Conservation (phyloP, 345 rosid genomes). For the Combretum micranthum region DNA sequence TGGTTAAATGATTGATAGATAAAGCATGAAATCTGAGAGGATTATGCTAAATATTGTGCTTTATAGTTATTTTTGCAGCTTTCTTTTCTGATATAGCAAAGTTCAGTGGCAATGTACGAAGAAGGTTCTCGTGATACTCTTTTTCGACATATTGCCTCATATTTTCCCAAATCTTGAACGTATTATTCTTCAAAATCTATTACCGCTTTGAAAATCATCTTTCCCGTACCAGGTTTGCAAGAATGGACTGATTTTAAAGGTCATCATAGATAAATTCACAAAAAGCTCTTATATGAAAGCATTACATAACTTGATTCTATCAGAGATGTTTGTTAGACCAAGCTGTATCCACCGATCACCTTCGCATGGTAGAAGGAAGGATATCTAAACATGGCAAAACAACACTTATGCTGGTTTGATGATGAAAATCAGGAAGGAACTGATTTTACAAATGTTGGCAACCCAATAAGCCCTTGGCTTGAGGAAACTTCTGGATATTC, state of each 20-base stretch:
- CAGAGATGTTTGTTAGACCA: conserved; percentile 29
- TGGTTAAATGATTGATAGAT: conserved; percentile 8
- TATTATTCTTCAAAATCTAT: conserved; percentile 28
- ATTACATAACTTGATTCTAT: conserved; percentile 21
- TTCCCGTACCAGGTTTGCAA: conserved; percentile 35
- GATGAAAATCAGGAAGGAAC: background rate
- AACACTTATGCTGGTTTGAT: conserved; percentile 3
- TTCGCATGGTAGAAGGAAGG: background rate
- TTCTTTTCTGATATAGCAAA: conserved; percentile 17
- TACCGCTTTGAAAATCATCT: conserved; percentile 47
- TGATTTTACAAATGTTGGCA: background rate
- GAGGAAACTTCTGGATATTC: conserved; percentile 18
- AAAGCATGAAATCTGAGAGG: conserved; percentile 10
- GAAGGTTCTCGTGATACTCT: conserved; percentile 39
- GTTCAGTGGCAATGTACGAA: conserved; percentile 49
- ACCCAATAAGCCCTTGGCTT: conserved; percentile 13
- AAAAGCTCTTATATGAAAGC: conserved; percentile 37
- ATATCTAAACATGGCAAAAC: background rate
- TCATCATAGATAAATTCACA: conserved; percentile 40
- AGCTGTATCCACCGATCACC: background rate
- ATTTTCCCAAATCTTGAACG: background rate
- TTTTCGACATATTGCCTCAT: conserved; percentile 26
- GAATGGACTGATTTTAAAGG: conserved; percentile 21
- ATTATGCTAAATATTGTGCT: background rate
- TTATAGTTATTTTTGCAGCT: background rate